phyloP scores from a whole-genome alignment of 1,139 yeast species.

The Eremothecium cymbalariae region DNA sequence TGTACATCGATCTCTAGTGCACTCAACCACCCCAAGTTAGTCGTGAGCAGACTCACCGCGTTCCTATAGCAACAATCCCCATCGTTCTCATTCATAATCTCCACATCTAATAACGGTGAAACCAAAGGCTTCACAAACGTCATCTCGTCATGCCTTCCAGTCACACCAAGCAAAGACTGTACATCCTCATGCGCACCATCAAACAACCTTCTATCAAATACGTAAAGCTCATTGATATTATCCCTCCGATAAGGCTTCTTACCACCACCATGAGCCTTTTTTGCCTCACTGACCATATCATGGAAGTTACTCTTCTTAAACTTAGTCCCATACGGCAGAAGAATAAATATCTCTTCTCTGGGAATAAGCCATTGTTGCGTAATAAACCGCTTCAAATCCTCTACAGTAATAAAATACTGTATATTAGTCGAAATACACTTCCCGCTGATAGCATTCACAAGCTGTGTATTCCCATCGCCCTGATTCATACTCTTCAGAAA shows the following conservation, averaged over 20 bases:
- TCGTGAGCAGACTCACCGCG: conserved; percentile 33
- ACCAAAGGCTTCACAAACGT: conserved; percentile 37
- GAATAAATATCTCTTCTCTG: conserved; percentile 44
- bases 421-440: conserved; percentile 29
- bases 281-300: conserved; percentile 27
- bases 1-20: conserved; percentile 41
- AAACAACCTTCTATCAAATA: conserved; percentile 52
- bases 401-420: conserved; percentile 34
- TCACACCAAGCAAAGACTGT: conserved; percentile 16
- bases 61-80: conserved; percentile 17
- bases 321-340: conserved; percentile 58
- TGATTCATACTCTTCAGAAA: too few relatives aligned
- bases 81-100: conserved; percentile 12
- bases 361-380: conserved; percentile 37
- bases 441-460: conserved; percentile 41
- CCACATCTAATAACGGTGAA: conserved; percentile 36
- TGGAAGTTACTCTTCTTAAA: conserved; percentile 39
- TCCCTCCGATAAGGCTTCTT: conserved; percentile 16
- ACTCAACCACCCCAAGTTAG: conserved; percentile 46
- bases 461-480: conserved; percentile 20
- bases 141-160: conserved; percentile 10
- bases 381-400: conserved; percentile 42
- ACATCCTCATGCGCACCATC: conserved; percentile 10
- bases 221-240: conserved; percentile 45
- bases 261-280: background rate